These are phyloP conservation scores for Penicillium capsulatum DNA, from an alignment of 2,329 filamentous ascomycete species.

Conservation along the genomic window DNA sequence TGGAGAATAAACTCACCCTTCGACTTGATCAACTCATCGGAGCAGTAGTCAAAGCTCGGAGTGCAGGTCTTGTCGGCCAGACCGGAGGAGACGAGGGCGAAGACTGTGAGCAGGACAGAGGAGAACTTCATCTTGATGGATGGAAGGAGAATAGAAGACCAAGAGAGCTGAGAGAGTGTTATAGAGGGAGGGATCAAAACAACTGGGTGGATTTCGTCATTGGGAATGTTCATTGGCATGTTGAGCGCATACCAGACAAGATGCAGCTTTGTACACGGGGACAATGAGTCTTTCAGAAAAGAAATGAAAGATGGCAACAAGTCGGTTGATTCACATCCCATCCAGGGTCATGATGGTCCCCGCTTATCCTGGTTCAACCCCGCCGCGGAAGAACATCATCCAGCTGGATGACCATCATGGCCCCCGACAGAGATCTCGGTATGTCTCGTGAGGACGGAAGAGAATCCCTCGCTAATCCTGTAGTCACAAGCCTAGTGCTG, in stretches of 20 bases:
- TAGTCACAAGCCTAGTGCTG: slow-evolving; percentile 16
- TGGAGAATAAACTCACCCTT: slow-evolving; percentile 23
- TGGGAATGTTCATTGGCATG: slow-evolving; percentile 11
- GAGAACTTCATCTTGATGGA: slow-evolving; percentile 24
- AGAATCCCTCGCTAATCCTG: too few relatives aligned
- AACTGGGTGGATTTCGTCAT: background rate
- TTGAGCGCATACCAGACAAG: background rate
- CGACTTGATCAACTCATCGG: slow-evolving; percentile 24
- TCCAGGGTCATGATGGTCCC: too few relatives aligned
- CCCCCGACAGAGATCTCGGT: slow-evolving; percentile 12
- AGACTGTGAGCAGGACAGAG: slow-evolving; percentile 18
- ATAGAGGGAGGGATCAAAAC: background rate
- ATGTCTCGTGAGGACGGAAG: background rate
- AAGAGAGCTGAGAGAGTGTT: background rate
- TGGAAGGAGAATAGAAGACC: background rate
- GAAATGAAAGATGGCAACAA: too few relatives aligned
- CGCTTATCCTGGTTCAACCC: too few relatives aligned
- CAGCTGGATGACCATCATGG: slow-evolving; percentile 7
- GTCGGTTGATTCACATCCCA: too few relatives aligned
- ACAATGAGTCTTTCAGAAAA: too few relatives aligned
- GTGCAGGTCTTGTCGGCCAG: slow-evolving; percentile 31
- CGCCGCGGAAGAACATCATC: too few relatives aligned
- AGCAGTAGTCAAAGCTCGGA: slow-evolving; percentile 36
- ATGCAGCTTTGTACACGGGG: background rate
- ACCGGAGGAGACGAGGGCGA: slow-evolving; percentile 16